Base-by-base conservation (phyloP, 441 rosid genomes). In the Eruca vesicaria region DNA sequence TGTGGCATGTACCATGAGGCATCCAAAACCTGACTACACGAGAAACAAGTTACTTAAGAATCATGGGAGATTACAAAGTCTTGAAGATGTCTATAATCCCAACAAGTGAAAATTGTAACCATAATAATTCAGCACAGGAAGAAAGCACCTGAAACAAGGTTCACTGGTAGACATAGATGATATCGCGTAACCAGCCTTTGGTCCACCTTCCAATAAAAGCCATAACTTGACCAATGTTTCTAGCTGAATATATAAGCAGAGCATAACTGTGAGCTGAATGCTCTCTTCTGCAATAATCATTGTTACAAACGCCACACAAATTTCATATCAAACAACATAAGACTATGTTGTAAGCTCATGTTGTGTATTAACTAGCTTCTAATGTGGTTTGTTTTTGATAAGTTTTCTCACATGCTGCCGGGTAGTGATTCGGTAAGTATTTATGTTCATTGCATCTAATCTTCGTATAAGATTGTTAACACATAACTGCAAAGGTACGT, bases 1-100 rank as follows among this genome's bases (percentile, higher is more conserved):
- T 23, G 87, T 45, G 98, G 95, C 99, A 95, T 91, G 86, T 93
- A 91, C 99, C 99, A 95, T 9, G 99, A 95, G 64, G 99, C 95
- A 82, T 95, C 99, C 83, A 96, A 61, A 56, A 93, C 88, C 99
- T 93, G 82, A 66, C 65, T 75, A 63, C 8, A 68, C 63, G 62
- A 14, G 14, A 62, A 69, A 32, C 4, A 41, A 31, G 32, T 66
- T 52, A 60, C 26, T 31, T 55, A 41, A 77, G 16, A 68, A 14
- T 36, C 56, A 77, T 33, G 14, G 32, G 7, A 35, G 41, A 32
- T 19, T 26, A 31, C 36, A 65, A 23, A 23, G 20, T 52, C 36
- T 23, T 23, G 3, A 57, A 2, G 3, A 63, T 59, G 36, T 15
- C 38, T 35, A 69, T 16, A 69, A 21, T 31, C 56, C 29, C 20